Base-by-base conservation (phyloP, 441 rosid species). In the Populus hybrid region DNA sequence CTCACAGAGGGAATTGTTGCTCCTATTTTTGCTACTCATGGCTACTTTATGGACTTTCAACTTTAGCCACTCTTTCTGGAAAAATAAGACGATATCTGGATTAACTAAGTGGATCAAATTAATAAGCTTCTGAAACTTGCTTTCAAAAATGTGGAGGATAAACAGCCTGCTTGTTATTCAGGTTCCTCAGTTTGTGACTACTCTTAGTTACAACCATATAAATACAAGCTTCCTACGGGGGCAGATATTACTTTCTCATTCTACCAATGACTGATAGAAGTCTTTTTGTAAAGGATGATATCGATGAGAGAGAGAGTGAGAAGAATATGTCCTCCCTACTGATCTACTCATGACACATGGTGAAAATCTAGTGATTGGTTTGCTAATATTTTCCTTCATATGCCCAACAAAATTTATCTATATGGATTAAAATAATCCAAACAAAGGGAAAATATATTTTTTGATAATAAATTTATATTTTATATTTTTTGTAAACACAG, bases 1-100 rank as follows among this genome's bases (percentile, higher is more conserved):
- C 80, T 83, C 88, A 26, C 85, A 78, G 0, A 91, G 76, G 28
- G 94, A 86, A 33, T 82, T 64, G 75, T 70, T 82, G 77, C 66
- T 85, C 61, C 82, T 81, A 26, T 74, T 69, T 23, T 80, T 83
- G 28, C 56, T 21, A 61, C 75, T 74, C 87, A 86, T 88, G 76
- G 70, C 74, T 59, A 73, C 38, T 50, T 75, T 42, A 69, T 21
- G 2, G 45, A 63, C 21, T 56, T 29, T 69, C 35, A 31, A 31
- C 28, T 42, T 9, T 4, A 0, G 35, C 18, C 50, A 16, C 61
- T 59, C 72, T 63, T 28, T 70, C 7, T 53, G 68, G 45, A 78
- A 28, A 74, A 59, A 69, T 7, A 64, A 61, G 50, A 31, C 26
- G 21, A 21, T 7, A 24, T 10, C 56, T 31, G 66, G 24, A 14